These are phyloP conservation scores for Trichoderma sp. DNA, from an alignment of 2,329 filamentous ascomycete genomes.

Conservation along the genomic window DNA sequence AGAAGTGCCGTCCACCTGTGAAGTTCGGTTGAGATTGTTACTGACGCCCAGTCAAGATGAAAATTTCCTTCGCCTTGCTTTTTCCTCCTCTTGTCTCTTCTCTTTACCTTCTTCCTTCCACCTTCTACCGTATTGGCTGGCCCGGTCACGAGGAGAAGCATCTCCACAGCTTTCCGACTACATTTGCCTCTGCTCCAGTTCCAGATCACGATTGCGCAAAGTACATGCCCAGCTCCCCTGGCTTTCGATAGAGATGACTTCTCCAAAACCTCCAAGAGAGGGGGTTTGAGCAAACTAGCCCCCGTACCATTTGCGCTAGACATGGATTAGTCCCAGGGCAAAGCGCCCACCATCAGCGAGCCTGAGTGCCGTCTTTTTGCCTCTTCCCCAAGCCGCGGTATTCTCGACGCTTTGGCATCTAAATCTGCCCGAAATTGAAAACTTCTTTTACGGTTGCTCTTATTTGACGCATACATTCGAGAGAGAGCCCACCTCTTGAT, in stretches of 20 bases:
- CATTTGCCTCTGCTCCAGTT: background rate
- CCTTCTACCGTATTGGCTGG: background rate
- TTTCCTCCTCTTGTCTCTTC: background rate
- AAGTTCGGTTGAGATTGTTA: background rate
- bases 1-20: background rate
- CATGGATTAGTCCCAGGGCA: conserved; percentile 38
- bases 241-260: background rate
- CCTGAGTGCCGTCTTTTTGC: conserved; percentile 16
- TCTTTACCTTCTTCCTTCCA: background rate
- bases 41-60: background rate
- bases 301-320: conserved; percentile 33
- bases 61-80: background rate
- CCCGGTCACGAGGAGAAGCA: background rate
- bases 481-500: background rate
- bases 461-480: background rate
- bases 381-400: background rate
- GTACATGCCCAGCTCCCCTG: background rate
- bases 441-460: background rate
- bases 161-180: background rate
- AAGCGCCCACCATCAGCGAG: conserved; percentile 26
- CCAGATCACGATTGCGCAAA: background rate
- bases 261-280: background rate
- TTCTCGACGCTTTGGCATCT: background rate
- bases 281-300: conserved; percentile 9
- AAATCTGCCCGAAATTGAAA: background rate